phyloP scores from a whole-genome alignment of 495 filamentous ascomycete species.

The Aspergillus hancockii region DNA sequence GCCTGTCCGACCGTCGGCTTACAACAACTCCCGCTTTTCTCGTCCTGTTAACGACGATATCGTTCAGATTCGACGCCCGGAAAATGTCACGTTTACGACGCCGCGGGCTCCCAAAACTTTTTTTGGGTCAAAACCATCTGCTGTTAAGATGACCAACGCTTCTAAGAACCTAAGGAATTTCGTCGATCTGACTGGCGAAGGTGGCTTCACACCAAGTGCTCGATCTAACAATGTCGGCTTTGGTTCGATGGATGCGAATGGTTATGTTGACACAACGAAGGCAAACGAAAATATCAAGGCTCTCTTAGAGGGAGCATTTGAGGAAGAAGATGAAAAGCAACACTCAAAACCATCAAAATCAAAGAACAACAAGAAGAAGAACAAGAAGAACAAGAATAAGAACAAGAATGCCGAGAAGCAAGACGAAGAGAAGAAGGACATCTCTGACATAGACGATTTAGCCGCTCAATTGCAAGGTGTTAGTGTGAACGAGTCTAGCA shows the following conservation, averaged over 20 bases:
- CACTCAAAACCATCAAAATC: slow-evolving; percentile 48
- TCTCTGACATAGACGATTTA: slow-evolving; percentile 51
- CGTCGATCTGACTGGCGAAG: slow-evolving; percentile 46
- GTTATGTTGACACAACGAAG: slow-evolving; percentile 74
- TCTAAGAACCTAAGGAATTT: slow-evolving; percentile 44
- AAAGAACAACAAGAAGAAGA: slow-evolving; percentile 58
- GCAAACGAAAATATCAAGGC: slow-evolving; percentile 86
- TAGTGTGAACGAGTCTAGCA: slow-evolving; percentile 46
- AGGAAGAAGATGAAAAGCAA: slow-evolving; percentile 72
- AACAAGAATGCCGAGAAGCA: slow-evolving; percentile 45
- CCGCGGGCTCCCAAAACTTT: slow-evolving; percentile 40
- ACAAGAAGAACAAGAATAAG: slow-evolving; percentile 34
- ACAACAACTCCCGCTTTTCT: slow-evolving; percentile 30
- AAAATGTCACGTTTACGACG: slow-evolving; percentile 42
- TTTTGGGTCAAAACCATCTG: slow-evolving; percentile 45
- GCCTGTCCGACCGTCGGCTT: slow-evolving; percentile 43
- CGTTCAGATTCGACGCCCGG: slow-evolving; percentile 49
- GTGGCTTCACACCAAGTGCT: slow-evolving; percentile 25
- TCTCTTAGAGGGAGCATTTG: slow-evolving; percentile 81
- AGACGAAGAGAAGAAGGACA: slow-evolving; percentile 22
- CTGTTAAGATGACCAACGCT: slow-evolving; percentile 32
- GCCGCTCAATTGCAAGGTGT: slow-evolving; percentile 60
- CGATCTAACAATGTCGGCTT: slow-evolving; percentile 33
- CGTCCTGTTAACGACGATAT: slow-evolving; percentile 30
- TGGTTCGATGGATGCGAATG: slow-evolving; percentile 55